Base-by-base conservation (phyloP, 116 monocot species). In the Cymodocea nodosa region DNA sequence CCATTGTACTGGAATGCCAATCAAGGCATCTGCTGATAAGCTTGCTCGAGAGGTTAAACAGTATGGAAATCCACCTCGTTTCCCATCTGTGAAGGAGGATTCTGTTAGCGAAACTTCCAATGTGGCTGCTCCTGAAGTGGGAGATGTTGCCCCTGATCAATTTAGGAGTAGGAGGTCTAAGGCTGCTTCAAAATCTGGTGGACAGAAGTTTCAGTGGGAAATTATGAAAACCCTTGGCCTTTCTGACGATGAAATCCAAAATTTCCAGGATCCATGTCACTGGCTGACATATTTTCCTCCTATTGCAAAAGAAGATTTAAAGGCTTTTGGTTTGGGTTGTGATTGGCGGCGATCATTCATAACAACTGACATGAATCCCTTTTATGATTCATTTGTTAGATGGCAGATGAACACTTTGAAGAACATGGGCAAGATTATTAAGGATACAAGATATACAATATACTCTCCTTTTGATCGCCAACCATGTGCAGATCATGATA, bases 1-100 rank as follows among this genome's bases (percentile, higher is more conserved):
- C 66, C 95, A 97, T 63, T 97, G 91, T 79, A 97, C 95, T 2
- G 95, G 95, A 14, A 97, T 97, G 95, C 92, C 97, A 2, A 98
- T 98, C 61, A 98, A 98, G 75, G 97, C 92, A 15, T 89, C 89
- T 4, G 97, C 97, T 14, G 97, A 98, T 67, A 98, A 98, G 61
- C 80, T 91, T 36, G 78, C 74, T 18, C 73, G 92, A 53, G 97
- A 98, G 73, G 73, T 82, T 6, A 24, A 78, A n/a, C 62, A 67
- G 25, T 98, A 73, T 60, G 97, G 97, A 2, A 77, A 80, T 44
- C 97, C 97, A 3, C 97, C 97, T 11, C 64, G 75, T 19, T 98
- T 98, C 68, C 83, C 97, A 22, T 22, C 51, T 36, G 77, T 71
- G 16, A 77, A 79, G 12, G 79, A 59, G 11, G 75, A 73, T 50